These are phyloP conservation scores for Ogataea pignaliae DNA, from an alignment of 805 yeast genomes.

Conservation along the genomic window DNA sequence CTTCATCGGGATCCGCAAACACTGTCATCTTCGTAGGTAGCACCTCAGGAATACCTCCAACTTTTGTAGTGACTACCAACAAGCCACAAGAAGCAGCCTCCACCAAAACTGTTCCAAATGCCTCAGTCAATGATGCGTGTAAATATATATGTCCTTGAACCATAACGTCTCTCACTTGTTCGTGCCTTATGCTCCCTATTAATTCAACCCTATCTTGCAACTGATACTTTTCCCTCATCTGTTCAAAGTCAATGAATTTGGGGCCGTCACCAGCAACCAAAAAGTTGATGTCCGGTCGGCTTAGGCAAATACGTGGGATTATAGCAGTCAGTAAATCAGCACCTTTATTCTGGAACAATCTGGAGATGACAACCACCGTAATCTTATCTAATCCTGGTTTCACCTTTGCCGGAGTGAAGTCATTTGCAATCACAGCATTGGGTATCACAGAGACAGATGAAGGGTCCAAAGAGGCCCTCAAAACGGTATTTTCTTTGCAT, in stretches of 20 bases:
- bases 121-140: conserved; percentile 93
- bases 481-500: conserved; percentile 91
- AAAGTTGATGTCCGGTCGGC: conserved; percentile 62
- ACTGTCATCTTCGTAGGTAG: conserved; percentile 90
- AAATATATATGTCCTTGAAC: conserved; percentile 88
- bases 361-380: conserved; percentile 84
- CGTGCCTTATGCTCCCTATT: conserved; percentile 86
- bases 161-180: conserved; percentile 90
- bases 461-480: conserved; percentile 82
- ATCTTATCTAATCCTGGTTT: conserved; percentile 38
- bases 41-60: conserved; percentile 98
- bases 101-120: conserved; percentile 94
- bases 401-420: conserved; percentile 54
- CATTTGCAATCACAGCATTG: conserved; percentile 85
- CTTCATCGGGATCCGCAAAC: conserved; percentile 85
- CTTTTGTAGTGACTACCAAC: conserved; percentile 88
- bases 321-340: conserved; percentile 82
- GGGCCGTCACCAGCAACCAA: conserved; percentile 98
- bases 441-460: conserved; percentile 83
- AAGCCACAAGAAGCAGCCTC: conserved; percentile 98
- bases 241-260: conserved; percentile 86
- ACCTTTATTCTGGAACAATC: conserved; percentile 95
- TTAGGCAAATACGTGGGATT: conserved; percentile 75
- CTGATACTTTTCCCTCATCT: conserved; percentile 83
- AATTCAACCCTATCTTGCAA: conserved; percentile 84